Percentiles rank a stretch among this genome's conserved stretches.
phyloP scores from a whole-genome alignment of 345 rosid species.

The Pelargonium nanum region DNA sequence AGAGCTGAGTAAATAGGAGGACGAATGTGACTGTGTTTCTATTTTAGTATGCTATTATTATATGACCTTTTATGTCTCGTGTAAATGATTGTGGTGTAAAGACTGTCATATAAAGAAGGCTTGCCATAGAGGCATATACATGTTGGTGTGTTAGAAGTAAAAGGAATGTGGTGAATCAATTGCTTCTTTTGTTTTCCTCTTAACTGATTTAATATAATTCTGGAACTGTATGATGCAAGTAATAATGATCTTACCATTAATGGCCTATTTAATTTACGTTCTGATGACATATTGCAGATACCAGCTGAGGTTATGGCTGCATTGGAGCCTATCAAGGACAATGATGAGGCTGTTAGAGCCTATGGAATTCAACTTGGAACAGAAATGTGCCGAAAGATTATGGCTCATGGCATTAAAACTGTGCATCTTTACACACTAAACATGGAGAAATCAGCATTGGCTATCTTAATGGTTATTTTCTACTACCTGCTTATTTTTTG shows the following conservation, averaged over 20 bases:
- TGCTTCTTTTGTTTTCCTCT: too few relatives aligned
- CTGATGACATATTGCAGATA: constrained; percentile 36
- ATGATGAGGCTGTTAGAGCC: constrained; percentile 91
- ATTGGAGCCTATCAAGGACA: constrained; percentile 90
- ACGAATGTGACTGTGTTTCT: not conserved
- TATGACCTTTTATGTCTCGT: not conserved
- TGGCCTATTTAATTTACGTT: too few relatives aligned
- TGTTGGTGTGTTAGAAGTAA: too few relatives aligned
- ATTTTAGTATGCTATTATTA: not conserved
- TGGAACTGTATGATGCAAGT: too few relatives aligned
- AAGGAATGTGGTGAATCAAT: too few relatives aligned
- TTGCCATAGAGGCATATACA: too few relatives aligned
- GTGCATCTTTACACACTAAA: constrained; percentile 86
- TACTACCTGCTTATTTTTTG: constrained; percentile 1
- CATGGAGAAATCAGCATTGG: constrained; percentile 92
- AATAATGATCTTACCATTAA: too few relatives aligned
- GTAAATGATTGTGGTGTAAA: not conserved
- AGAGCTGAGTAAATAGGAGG: not conserved
- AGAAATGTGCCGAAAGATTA: constrained; percentile 91
- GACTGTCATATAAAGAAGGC: too few relatives aligned
- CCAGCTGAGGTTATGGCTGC: constrained; percentile 82
- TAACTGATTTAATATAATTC: too few relatives aligned
- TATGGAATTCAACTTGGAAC: constrained; percentile 93
- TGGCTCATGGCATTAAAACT: constrained; percentile 80
- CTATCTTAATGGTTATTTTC: constrained; percentile 58